Conservation (phyloP, 2,329 filamentous ascomycete species). For the Botrytis deweyae region DNA sequence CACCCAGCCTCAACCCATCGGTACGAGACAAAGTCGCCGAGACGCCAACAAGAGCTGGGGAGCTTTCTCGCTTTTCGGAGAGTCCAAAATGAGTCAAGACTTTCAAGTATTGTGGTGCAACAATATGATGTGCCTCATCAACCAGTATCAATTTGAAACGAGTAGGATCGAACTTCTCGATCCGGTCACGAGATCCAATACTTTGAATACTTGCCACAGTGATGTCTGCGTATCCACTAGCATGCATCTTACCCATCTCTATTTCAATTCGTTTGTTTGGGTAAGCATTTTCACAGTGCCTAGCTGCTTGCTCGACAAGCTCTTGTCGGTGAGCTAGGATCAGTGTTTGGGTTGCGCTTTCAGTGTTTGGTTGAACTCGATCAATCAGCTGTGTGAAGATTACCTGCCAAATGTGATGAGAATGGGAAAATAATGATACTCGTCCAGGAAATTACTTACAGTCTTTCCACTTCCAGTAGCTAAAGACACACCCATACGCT, state of each 20-base stretch:
- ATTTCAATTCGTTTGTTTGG: constrained; percentile 80
- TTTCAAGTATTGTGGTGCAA: constrained; percentile 75
- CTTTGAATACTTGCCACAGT: constrained; percentile 89
- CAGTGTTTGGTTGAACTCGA: constrained; percentile 59
- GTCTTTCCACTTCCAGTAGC: constrained; percentile 91
- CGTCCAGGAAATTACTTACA: constrained; percentile 46
- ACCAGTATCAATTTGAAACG: constrained; percentile 89
- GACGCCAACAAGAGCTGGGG: constrained; percentile 78
- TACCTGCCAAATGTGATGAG: constrained; percentile 53
- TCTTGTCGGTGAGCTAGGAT: constrained; percentile 92
- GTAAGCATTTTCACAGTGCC: constrained; percentile 79
- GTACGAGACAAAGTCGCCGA: constrained; percentile 78
- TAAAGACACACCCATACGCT: constrained; percentile 78
- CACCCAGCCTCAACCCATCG: constrained; percentile 78
- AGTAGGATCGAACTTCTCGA: constrained; percentile 77
- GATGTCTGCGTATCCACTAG: constrained; percentile 82
- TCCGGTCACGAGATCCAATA: constrained; percentile 71
- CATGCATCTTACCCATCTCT: constrained; percentile 80
- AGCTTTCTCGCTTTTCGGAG: constrained; percentile 47
- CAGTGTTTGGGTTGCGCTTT: constrained; percentile 70
- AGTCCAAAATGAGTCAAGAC: constrained; percentile 78
- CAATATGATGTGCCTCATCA: constrained; percentile 96
- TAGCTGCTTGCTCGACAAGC: constrained; percentile 88
- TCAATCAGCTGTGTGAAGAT: constrained; percentile 96
- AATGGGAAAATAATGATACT: neutral